A percentile compares a stretch with the other conserved stretches of the same genome.
Conservation (phyloP, 108 stramenopile genomes). For the Nitzschia sp. region DNA sequence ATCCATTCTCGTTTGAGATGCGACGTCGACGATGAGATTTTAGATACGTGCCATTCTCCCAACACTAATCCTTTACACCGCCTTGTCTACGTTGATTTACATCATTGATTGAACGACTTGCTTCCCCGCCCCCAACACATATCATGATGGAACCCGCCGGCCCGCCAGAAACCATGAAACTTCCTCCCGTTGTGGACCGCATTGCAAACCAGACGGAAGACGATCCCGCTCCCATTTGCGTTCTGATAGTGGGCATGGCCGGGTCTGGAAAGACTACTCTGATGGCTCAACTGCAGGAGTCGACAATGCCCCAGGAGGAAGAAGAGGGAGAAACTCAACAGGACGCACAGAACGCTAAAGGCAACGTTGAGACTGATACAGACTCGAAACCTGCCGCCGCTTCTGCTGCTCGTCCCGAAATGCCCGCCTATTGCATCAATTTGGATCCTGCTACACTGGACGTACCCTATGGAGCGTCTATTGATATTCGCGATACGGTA, state of each 20-base stretch:
- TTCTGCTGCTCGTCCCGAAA: not conserved
- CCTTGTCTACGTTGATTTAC: too few species aligned
- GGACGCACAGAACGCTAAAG: constrained; percentile 10
- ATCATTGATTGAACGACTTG: too few species aligned
- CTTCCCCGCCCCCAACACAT: too few species aligned
- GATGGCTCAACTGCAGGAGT: constrained; percentile 70
- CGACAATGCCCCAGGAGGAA: constrained; percentile 39
- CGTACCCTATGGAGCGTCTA: constrained; percentile 92
- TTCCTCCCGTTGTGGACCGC: constrained; percentile 46
- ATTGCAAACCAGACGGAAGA: constrained; percentile 26
- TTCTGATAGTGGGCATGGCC: constrained; percentile 93
- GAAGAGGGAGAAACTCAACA: constrained; percentile 29
- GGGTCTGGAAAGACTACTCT: constrained; percentile 91
- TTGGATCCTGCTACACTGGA: constrained; percentile 95
- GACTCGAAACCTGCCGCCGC: constrained; percentile 4
- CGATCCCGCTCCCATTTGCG: constrained; percentile 64
- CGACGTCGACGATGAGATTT: too few species aligned
- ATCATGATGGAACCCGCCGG: constrained; percentile 14
- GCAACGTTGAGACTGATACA: constrained; percentile 3
- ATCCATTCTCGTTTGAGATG: too few species aligned
- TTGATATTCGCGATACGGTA: constrained; percentile 99
- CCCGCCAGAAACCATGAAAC: constrained; percentile 13
- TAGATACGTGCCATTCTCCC: too few species aligned
- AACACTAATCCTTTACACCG: too few species aligned
- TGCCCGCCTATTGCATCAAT: constrained; percentile 90